Evolutionary conservation across 176 grass and related monocot species (phyloP).

Genomic region (Elaeis guineensis): DNA sequence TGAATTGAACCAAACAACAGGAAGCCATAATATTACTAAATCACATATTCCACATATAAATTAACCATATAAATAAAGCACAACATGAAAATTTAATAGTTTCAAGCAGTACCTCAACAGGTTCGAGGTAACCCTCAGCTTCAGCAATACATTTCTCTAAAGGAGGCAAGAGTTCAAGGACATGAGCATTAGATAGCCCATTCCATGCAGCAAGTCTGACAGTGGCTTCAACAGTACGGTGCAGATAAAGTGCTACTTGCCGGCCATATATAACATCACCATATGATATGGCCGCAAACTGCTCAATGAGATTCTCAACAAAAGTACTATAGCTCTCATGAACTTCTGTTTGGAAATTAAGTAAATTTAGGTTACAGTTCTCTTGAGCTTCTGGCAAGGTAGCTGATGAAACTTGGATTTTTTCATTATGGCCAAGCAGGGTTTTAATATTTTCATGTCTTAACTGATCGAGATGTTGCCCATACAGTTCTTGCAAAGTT

Average conservation of each 20-base stretch:
- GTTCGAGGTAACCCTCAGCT: constrained; percentile 61
- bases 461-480: constrained; percentile 31
- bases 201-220: constrained; percentile 71
- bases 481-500: constrained; percentile 84
- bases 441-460: constrained; percentile 15
- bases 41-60: not conserved
- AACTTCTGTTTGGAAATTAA: constrained; percentile 73
- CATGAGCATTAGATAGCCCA: constrained; percentile 49
- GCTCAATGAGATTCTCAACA: constrained; percentile 61
- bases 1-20: no score
- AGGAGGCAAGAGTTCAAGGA: constrained; percentile 77
- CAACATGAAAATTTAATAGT: constrained; percentile 5
- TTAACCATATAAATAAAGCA: constrained; percentile 12
- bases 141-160: constrained; percentile 62
- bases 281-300: constrained; percentile 77
- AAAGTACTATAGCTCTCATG: constrained; percentile 88
- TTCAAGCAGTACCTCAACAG: constrained; percentile 57
- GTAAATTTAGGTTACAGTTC: constrained; percentile 26
- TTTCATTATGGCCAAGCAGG: constrained; percentile 17
- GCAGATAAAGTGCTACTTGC: constrained; percentile 86
- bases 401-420: not conserved
- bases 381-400: constrained; percentile 17
- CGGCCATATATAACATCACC: constrained; percentile 73
- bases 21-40: not conserved
- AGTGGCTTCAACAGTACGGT: constrained; percentile 45